Evolutionary conservation across 495 filamentous ascomycete species (phyloP).

Genomic region (Penicillium daleae): DNA sequence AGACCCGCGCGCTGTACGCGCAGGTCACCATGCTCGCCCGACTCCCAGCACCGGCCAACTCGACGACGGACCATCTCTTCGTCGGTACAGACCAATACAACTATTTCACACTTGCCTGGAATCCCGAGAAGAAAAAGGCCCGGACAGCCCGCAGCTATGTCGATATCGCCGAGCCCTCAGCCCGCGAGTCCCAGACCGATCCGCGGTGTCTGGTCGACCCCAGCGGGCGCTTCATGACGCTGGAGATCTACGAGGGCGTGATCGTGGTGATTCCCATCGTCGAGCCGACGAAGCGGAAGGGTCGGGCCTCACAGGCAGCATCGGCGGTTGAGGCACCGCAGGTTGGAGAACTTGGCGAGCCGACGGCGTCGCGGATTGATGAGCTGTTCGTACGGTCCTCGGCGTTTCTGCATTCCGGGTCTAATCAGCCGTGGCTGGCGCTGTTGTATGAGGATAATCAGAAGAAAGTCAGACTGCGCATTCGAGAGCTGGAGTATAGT

Average conservation of each 20-base stretch:
- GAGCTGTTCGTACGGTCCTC: conserved; percentile 86
- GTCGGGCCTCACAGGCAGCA: conserved; percentile 29
- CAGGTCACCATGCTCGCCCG: conserved; percentile 83
- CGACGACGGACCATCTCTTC: conserved; percentile 84
- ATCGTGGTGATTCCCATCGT: conserved; percentile 75
- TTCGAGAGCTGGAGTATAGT: conserved; percentile 58
- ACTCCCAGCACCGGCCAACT: conserved; percentile 69
- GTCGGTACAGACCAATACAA: conserved; percentile 86
- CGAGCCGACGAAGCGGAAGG: conserved; percentile 59
- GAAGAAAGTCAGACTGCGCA: conserved; percentile 63
- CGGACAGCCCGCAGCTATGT: conserved; percentile 70
- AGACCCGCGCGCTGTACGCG: conserved; percentile 75
- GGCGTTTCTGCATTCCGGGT: conserved; percentile 75
- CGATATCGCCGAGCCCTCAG: conserved; percentile 77
- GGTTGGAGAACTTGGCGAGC: conserved; percentile 65
- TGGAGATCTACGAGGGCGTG: conserved; percentile 89
- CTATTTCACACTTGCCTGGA: conserved; percentile 90
- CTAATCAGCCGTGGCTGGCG: conserved; percentile 75
- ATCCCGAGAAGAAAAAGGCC: conserved; percentile 61
- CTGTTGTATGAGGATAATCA: conserved; percentile 78
- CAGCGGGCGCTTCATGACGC: conserved; percentile 74
- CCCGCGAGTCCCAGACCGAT: conserved; percentile 74
- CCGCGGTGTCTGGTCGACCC: conserved; percentile 85
- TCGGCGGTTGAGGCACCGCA: conserved; percentile 41
- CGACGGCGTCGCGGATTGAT: conserved; percentile 73